A percentile compares a stretch with the other conserved stretches of the same genome.
These are phyloP conservation scores for Diaporthe sp. DNA, from an alignment of 2,329 filamentous ascomycete species.

Conservation along the genomic window DNA sequence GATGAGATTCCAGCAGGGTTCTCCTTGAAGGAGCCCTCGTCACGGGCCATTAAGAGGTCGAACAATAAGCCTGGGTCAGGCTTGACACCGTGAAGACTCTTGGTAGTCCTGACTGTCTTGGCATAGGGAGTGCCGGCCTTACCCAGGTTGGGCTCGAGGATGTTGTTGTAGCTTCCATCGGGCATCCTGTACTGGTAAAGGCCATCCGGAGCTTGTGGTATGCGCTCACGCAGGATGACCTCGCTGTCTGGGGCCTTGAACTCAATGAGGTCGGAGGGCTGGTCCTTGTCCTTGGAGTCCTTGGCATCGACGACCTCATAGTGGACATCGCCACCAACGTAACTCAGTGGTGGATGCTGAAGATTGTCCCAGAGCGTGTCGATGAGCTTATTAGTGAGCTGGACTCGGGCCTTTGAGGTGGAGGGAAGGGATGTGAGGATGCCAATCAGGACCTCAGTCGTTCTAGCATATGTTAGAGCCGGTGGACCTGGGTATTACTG, in stretches of 20 bases:
- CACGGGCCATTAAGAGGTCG: slow-evolving; percentile 74
- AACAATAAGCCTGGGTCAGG: slow-evolving; percentile 75
- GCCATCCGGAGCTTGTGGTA: slow-evolving; percentile 54
- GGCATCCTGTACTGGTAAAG: slow-evolving; percentile 43
- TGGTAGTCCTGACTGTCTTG: slow-evolving; percentile 61
- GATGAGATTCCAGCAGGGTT: slow-evolving; percentile 28
- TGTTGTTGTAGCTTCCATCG: slow-evolving; percentile 57
- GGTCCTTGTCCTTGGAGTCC: slow-evolving; percentile 54
- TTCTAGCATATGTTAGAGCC: slow-evolving; percentile 46
- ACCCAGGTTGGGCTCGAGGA: slow-evolving; percentile 73
- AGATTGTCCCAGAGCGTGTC: slow-evolving; percentile 66
- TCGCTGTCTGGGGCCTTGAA: slow-evolving; percentile 49
- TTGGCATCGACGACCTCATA: slow-evolving; percentile 50
- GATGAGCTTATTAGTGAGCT: slow-evolving; percentile 63
- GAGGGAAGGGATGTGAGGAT: slow-evolving; percentile 54
- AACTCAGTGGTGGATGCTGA: slow-evolving; percentile 64
- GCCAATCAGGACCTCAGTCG: slow-evolving; percentile 55
- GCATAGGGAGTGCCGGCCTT: slow-evolving; percentile 77
- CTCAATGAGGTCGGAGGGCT: slow-evolving; percentile 51
- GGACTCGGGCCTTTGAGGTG: slow-evolving; percentile 48
- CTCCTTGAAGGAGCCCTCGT: slow-evolving; percentile 14
- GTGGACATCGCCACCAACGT: slow-evolving; percentile 42
- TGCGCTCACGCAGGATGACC: slow-evolving; percentile 43
- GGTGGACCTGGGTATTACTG: not conserved
- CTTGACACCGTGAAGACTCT: slow-evolving; percentile 63